A percentile compares a stretch with the other conserved stretches of the same genome.
Conservation (phyloP, 1,139 yeast species). For the Kluyveromyces sp. region DNA sequence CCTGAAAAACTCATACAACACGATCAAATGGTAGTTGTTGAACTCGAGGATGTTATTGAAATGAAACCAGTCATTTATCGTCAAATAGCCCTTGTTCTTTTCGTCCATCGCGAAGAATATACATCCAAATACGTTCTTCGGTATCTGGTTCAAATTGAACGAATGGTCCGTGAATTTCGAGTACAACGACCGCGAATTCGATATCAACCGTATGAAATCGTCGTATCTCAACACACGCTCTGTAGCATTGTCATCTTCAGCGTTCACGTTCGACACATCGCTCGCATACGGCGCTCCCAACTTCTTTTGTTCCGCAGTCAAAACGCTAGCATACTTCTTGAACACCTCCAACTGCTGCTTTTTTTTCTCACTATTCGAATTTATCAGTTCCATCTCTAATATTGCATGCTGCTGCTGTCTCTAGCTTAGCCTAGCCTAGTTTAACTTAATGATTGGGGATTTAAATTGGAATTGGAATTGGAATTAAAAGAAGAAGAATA, state of each 20-base stretch:
- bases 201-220: constrained; percentile 30
- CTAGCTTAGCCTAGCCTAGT: not conserved
- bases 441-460: too few relatives aligned
- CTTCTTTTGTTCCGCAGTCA: constrained; percentile 10
- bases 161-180: constrained; percentile 30
- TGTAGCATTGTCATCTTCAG: constrained; percentile 12
- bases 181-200: constrained; percentile 28
- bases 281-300: constrained; percentile 9
- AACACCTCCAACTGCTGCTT: constrained; percentile 35
- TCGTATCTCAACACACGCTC: constrained; percentile 30
- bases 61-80: constrained; percentile 50
- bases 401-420: not conserved
- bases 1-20: constrained; percentile 44
- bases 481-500: too few relatives aligned
- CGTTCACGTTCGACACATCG: not conserved
- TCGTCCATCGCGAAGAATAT: constrained; percentile 61
- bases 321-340: constrained; percentile 28
- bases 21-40: constrained; percentile 51
- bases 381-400: constrained; percentile 31
- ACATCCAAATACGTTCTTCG: constrained; percentile 36
- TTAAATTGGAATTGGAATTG: too few relatives aligned
- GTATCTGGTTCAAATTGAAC: constrained; percentile 29
- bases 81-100: constrained; percentile 53
- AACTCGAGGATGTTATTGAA: constrained; percentile 49
- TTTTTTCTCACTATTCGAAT: constrained; percentile 31